A percentile compares a stretch with the other conserved stretches of the same genome.
These are phyloP conservation scores for Clarireedia monteithiana DNA, from an alignment of 2,329 filamentous ascomycete species.

Conservation along the genomic window DNA sequence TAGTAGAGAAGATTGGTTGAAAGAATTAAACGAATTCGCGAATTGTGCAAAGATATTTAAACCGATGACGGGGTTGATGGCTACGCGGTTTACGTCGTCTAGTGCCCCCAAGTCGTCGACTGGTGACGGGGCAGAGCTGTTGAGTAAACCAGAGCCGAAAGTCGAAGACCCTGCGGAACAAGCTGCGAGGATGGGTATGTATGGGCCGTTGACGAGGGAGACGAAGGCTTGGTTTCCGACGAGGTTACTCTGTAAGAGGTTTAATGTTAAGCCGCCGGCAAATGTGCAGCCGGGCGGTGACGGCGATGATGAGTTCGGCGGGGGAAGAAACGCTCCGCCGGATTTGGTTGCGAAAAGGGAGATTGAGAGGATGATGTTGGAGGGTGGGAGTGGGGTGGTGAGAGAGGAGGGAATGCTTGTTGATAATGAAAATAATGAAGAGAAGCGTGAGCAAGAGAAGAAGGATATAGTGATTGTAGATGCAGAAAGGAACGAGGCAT, in stretches of 20 bases:
- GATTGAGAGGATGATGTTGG: conserved; percentile 47
- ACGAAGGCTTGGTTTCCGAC: conserved; percentile 69
- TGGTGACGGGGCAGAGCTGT: conserved; percentile 32
- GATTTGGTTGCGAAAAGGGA: conserved; percentile 46
- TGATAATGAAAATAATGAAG: conserved; percentile 8
- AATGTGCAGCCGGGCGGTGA: conserved; percentile 47
- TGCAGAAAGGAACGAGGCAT: conserved; percentile 67
- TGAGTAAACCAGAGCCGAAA: conserved; percentile 45
- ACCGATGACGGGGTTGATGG: conserved; percentile 88
- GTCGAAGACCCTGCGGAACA: conserved; percentile 71
- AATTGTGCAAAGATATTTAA: conserved; percentile 75
- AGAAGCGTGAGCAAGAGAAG: conserved; percentile 6
- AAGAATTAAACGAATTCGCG: conserved; percentile 69
- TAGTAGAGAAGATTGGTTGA: conserved; percentile 65
- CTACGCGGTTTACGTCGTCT: conserved; percentile 78
- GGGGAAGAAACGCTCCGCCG: conserved; percentile 19
- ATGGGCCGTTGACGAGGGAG: conserved; percentile 76
- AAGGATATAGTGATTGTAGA: conserved; percentile 43
- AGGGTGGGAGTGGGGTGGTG: conserved; percentile 29
- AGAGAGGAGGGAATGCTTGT: conserved; percentile 7
- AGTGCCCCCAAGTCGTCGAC: conserved; percentile 37
- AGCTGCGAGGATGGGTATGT: conserved; percentile 87
- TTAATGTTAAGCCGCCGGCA: conserved; percentile 74
- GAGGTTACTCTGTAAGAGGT: conserved; percentile 84
- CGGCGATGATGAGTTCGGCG: conserved; percentile 18